These are phyloP conservation scores for Exophiala xenobiotica DNA, from an alignment of 2,329 filamentous ascomycete genomes.

Conservation along the genomic window DNA sequence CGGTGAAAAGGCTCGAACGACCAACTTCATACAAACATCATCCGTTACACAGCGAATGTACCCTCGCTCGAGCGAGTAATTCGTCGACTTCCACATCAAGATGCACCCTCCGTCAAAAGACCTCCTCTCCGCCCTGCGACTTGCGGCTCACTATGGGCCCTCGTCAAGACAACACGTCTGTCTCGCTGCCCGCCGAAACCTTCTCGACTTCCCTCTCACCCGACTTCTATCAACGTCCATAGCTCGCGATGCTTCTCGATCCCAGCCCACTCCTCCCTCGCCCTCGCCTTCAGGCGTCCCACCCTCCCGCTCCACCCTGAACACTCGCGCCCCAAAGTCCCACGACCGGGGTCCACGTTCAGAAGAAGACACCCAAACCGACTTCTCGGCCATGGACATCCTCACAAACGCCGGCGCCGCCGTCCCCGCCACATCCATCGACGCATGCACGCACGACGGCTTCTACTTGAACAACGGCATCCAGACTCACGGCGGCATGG, in stretches of 20 bases:
- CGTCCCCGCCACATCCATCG: conserved; percentile 76
- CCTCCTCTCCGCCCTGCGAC: conserved; percentile 44
- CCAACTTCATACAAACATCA: too few species aligned
- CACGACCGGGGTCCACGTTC: conserved; percentile 62
- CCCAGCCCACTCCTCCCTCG: not conserved
- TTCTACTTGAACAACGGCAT: conserved; percentile 84
- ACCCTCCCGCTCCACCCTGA: too few species aligned
- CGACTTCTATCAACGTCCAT: too few species aligned
- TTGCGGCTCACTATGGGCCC: conserved; percentile 30
- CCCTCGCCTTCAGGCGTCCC: not conserved
- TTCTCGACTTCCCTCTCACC: too few species aligned
- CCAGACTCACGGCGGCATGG: conserved; percentile 66
- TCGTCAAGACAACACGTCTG: not conserved
- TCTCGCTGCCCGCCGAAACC: not conserved
- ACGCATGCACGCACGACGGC: conserved; percentile 76
- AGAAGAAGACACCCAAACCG: conserved; percentile 63
- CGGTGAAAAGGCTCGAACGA: too few species aligned
- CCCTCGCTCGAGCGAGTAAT: too few species aligned
- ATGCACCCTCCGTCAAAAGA: conserved; percentile 40
- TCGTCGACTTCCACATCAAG: too few species aligned
- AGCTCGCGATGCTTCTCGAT: not conserved
- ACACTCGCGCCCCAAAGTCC: conserved; percentile 38
- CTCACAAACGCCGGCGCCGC: conserved; percentile 72
- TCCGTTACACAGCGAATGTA: too few species aligned
- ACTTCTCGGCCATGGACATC: conserved; percentile 76